phyloP scores from a whole-genome alignment of 1,284 basidiomycete species.

The Megacollybia platyphylla region DNA sequence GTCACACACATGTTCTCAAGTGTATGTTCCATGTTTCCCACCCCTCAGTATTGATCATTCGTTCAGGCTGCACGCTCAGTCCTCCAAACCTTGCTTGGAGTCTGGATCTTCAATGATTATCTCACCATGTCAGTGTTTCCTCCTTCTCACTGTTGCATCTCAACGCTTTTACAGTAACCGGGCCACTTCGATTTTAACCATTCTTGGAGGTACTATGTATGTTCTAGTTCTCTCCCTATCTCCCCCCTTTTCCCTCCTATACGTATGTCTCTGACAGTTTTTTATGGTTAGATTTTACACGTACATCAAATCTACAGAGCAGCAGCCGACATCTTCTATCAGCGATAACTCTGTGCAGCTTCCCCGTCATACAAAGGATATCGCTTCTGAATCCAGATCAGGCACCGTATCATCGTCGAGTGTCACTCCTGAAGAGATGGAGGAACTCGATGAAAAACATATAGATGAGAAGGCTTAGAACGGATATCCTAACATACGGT shows the following conservation, averaged over 20 bases:
- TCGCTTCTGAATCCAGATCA: conserved; percentile 20
- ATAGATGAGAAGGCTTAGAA: too few relatives aligned
- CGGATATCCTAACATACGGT: too few relatives aligned
- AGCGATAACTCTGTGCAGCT: too few relatives aligned
- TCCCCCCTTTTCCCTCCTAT: background rate
- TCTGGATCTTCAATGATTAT: conserved; percentile 53
- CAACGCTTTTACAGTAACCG: conserved; percentile 32
- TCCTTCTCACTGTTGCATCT: conserved; percentile 1
- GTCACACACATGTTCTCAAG: conserved; percentile 70
- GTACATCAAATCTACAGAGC: conserved; percentile 47
- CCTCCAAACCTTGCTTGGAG: conserved; percentile 59
- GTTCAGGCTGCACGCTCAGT: conserved; percentile 57
- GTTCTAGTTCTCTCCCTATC: conserved; percentile 8
- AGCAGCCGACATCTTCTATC: background rate
- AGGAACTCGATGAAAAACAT: too few relatives aligned
- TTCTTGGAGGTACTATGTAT: conserved; percentile 50
- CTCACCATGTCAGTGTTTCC: conserved; percentile 41
- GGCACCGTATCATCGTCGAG: too few relatives aligned
- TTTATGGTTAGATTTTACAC: conserved; percentile 41
- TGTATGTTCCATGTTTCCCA: conserved; percentile 24
- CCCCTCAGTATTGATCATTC: conserved; percentile 4
- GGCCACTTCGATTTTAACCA: conserved; percentile 44
- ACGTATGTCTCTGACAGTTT: background rate
- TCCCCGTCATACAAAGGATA: background rate
- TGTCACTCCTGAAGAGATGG: background rate